Base-by-base conservation (phyloP, 2,329 filamentous ascomycete genomes). In the Fusarium continuum region DNA sequence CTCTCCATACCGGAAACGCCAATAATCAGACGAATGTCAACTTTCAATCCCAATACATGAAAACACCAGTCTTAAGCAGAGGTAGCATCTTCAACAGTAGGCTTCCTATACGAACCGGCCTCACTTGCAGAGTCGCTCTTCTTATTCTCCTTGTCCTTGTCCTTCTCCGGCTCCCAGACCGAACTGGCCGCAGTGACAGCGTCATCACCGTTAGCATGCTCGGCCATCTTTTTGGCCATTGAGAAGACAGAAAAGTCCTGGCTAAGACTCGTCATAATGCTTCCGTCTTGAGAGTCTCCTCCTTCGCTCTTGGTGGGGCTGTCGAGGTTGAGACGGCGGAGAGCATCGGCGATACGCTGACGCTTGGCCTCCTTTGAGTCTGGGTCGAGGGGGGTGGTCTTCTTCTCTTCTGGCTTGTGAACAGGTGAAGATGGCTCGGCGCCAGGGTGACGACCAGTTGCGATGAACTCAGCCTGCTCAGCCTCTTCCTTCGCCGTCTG, bases 211-310 rank as follows among this genome's bases (percentile, higher is more conserved):
- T 53, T 67, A 20, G 61, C 64, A 6, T 39, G 20, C 14, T 60
- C 61, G 5, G 48, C 55, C 29, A 64, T 44, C 41, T 67, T 69
- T 26, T 67, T 55, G 2, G 67, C 63, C 5, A 58, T 51, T 10
- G 69, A 70, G 51, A 70, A 71, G 31, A 67, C 51, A 4, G 69
- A 71, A 11, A 68, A 68, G 48, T 71, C 68, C 5, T 65, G 62
- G 1, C 64, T 67, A 8, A 66, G 48, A 31, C 56, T 68, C 1
- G 68, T 68, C 4, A 66, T 29, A 3, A 69, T 59, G 14, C 68
- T 70, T 3, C 55, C 54, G 6, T 66, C 43, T 13, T 54, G 58
- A 7, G 49, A 34, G 25, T 36, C 34, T 4, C 46, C 48, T 11
- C 38, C 54, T 7, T 59, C 49, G 22, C 49, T 61, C 41, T 53